These are phyloP conservation scores for Backusella macrospora DNA, from an alignment of 192 early-diverging fungal species.

Conservation along the genomic window DNA sequence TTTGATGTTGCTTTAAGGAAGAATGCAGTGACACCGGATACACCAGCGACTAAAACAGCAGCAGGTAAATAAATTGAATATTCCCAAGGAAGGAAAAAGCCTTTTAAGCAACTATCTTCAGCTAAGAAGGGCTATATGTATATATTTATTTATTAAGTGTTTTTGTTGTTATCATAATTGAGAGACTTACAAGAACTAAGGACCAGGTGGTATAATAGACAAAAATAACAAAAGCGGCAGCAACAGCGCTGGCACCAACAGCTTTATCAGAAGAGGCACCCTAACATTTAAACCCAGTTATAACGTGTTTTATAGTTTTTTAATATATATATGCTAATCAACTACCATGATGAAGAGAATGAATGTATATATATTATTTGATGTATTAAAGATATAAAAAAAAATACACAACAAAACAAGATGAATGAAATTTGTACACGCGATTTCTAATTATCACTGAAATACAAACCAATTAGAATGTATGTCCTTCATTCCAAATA, in stretches of 20 bases:
- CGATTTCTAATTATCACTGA: not conserved
- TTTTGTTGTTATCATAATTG: too few species aligned
- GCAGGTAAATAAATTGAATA: slow-evolving; percentile 90
- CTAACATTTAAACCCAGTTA: slow-evolving; percentile 19
- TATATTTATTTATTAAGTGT: not conserved
- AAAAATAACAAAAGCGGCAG: slow-evolving; percentile 74
- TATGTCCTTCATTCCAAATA: not conserved
- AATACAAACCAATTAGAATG: not conserved
- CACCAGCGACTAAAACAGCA: slow-evolving; percentile 75
- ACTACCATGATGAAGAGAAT: not conserved
- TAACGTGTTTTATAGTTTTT: too few species aligned
- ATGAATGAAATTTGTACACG: slow-evolving; percentile 11
- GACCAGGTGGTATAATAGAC: slow-evolving; percentile 92
- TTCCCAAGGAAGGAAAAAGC: slow-evolving; percentile 79
- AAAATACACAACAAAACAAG: not conserved
- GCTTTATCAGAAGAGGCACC: slow-evolving; percentile 70
- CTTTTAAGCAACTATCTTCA: slow-evolving; percentile 69
- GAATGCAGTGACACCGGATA: slow-evolving; percentile 78
- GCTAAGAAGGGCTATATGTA: slow-evolving; percentile 78
- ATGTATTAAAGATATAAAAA: not conserved
- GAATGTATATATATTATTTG: not conserved
- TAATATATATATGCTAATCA: too few species aligned
- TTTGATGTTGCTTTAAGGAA: slow-evolving; percentile 86
- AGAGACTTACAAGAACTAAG: slow-evolving; percentile 72
- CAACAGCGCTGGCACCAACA: slow-evolving; percentile 74